Percentiles rank a stretch among this genome's conserved stretches.
phyloP scores from a whole-genome alignment of 768 basidiomycete species.

The Coprinellus aureogranulatus region DNA sequence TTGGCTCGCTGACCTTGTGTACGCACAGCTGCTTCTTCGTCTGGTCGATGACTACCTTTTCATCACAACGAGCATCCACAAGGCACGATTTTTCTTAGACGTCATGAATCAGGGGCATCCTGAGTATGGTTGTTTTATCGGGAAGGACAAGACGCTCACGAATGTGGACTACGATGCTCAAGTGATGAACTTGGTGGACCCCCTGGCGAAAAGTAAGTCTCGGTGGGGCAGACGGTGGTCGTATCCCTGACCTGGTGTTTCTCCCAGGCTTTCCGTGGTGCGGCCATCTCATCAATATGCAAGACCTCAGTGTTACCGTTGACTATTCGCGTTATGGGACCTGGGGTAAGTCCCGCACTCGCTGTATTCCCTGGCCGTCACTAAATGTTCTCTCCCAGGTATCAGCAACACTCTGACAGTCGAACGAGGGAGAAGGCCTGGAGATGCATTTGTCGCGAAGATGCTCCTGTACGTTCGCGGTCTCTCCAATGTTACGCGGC shows the following conservation, averaged over 20 bases:
- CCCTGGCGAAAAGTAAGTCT: slow-evolving; percentile 32
- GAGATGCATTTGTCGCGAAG: slow-evolving; percentile 62
- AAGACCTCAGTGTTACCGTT: slow-evolving; percentile 69
- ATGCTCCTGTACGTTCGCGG: slow-evolving; percentile 64
- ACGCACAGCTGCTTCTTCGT: slow-evolving; percentile 68
- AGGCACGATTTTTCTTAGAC: slow-evolving; percentile 67
- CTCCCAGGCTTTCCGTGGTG: slow-evolving; percentile 88
- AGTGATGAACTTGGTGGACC: slow-evolving; percentile 52
- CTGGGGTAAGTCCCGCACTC: slow-evolving; percentile 17
- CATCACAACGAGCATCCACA: slow-evolving; percentile 62
- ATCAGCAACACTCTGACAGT: slow-evolving; percentile 70
- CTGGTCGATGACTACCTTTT: slow-evolving; percentile 95
- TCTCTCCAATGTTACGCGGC: not conserved
- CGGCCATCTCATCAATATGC: slow-evolving; percentile 77
- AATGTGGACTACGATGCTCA: slow-evolving; percentile 72
- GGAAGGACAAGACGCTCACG: slow-evolving; percentile 82
- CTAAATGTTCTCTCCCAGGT: slow-evolving; percentile 36
- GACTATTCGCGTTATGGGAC: slow-evolving; percentile 69
- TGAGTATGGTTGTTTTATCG: slow-evolving; percentile 91
- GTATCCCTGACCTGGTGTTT: not conserved
- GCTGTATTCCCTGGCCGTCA: not conserved
- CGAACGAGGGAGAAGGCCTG: slow-evolving; percentile 61
- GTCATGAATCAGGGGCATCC: slow-evolving; percentile 85
- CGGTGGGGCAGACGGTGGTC: not conserved
- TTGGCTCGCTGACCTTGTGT: too few species aligned